Conservation (phyloP, 2,329 filamentous ascomycete genomes). For the Helicocarpus griseus region DNA sequence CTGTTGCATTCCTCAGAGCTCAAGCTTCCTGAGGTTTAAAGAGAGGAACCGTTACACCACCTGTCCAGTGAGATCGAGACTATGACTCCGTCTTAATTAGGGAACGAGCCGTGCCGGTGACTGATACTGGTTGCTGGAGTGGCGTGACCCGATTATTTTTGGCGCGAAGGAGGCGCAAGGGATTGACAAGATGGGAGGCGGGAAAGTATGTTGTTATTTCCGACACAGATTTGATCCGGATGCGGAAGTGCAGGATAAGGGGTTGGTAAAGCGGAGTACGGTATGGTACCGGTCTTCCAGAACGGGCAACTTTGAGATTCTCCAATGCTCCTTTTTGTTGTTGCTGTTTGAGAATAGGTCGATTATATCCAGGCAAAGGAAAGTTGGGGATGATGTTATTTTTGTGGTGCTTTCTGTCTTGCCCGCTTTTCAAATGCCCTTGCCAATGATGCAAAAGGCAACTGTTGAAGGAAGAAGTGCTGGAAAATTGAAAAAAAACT, state of each 20-base stretch:
- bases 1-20: conserved; percentile 4
- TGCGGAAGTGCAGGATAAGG: conserved; percentile 1
- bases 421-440: neutral
- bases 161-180: neutral
- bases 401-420: neutral
- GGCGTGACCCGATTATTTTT: conserved; percentile 4
- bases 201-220: neutral
- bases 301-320: neutral
- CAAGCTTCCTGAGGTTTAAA: conserved; percentile 1
- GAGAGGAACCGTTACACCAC: conserved; percentile 4
- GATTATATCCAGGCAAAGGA: conserved; percentile 1
- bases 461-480: neutral
- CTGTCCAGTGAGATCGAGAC: neutral
- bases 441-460: neutral
- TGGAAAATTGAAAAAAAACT: neutral
- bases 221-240: neutral
- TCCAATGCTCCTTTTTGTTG: neutral
- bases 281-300: neutral
- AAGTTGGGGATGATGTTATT: neutral
- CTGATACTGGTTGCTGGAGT: conserved; percentile 1
- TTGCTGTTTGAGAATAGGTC: conserved; percentile 3
- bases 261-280: neutral
- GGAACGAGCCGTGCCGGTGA: conserved; percentile 4
- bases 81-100: conserved; percentile 3
- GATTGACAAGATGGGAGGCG: neutral